Conservation (phyloP, 257 asterid genomes). For the Buddleja alternifolia region DNA sequence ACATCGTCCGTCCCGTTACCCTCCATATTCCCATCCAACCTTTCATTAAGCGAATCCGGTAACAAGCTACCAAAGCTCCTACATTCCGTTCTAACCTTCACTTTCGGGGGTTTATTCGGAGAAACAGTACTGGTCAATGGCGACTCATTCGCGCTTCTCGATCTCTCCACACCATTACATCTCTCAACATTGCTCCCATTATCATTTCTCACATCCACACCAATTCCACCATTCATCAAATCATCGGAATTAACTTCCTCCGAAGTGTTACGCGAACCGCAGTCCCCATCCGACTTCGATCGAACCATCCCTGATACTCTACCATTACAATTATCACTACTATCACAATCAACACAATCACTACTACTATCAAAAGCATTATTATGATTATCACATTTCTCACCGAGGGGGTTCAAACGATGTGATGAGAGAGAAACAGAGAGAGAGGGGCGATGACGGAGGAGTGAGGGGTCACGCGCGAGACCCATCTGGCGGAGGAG, state of each 20-base stretch:
- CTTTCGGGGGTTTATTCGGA: slow-evolving; percentile 50
- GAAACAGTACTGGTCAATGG: slow-evolving; percentile 35
- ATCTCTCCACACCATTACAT: slow-evolving; percentile 32
- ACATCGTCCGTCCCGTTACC: slow-evolving; percentile 34
- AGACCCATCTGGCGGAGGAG: slow-evolving; percentile 87
- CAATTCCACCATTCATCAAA: slow-evolving; percentile 30
- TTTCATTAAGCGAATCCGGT: slow-evolving; percentile 21
- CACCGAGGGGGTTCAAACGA: slow-evolving; percentile 38
- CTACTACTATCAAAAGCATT: slow-evolving; percentile 19
- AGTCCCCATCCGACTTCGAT: slow-evolving; percentile 64
- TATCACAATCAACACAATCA: slow-evolving; percentile 23
- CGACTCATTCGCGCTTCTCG: slow-evolving; percentile 33
- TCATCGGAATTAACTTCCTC: background rate
- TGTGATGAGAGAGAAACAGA: slow-evolving; percentile 43
- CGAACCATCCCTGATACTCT: slow-evolving; percentile 46
- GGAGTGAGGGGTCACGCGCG: slow-evolving; percentile 69
- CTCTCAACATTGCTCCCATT: slow-evolving; percentile 16
- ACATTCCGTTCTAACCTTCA: slow-evolving; percentile 36
- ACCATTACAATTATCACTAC: slow-evolving; percentile 24
- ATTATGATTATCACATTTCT: slow-evolving; percentile 11
- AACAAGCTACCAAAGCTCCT: slow-evolving; percentile 29
- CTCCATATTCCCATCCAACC: slow-evolving; percentile 34
- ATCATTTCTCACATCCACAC: slow-evolving; percentile 29
- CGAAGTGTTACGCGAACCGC: slow-evolving; percentile 29
- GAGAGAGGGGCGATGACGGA: slow-evolving; percentile 59